Evolutionary conservation across 768 basidiomycete species (phyloP).

Genomic region (Naganishia vaughanmartiniae): DNA sequence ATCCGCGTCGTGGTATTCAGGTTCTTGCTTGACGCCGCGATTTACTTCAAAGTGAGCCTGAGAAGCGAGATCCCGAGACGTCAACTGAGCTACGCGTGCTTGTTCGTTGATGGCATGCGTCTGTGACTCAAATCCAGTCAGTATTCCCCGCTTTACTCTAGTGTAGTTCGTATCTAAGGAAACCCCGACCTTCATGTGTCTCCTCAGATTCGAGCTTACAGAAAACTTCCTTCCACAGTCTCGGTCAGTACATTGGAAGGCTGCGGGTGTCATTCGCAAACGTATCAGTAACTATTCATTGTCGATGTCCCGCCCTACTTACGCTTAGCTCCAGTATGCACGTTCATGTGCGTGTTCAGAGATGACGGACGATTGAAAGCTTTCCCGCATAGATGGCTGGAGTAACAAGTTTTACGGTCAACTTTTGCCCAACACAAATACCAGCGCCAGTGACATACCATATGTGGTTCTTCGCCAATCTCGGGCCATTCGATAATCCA

Average conservation of each 20-base stretch:
- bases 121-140: neutral
- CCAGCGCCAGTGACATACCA: neutral
- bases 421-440: neutral
- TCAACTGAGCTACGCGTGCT: neutral
- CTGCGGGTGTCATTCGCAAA: neutral
- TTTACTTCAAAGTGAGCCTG: neutral
- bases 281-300: neutral
- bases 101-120: constrained; percentile 8
- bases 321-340: constrained; percentile 51
- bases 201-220: constrained; percentile 44
- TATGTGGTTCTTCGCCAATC: constrained; percentile 8
- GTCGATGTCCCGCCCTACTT: constrained; percentile 23
- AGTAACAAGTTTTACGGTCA: too few species aligned
- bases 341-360: constrained; percentile 47
- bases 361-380: constrained; percentile 47
- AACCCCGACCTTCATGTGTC: constrained; percentile 42
- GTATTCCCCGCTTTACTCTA: neutral
- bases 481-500: neutral
- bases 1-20: neutral
- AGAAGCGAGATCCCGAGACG: neutral
- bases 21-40: neutral
- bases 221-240: constrained; percentile 46
- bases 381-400: constrained; percentile 39
- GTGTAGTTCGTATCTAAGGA: neutral
- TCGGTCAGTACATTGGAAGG: constrained; percentile 25